Percentiles rank a stretch among this genome's conserved stretches.
phyloP scores from a whole-genome alignment of 2,329 filamentous ascomycete genomes.

The Ambrosiella cleistominuta region DNA sequence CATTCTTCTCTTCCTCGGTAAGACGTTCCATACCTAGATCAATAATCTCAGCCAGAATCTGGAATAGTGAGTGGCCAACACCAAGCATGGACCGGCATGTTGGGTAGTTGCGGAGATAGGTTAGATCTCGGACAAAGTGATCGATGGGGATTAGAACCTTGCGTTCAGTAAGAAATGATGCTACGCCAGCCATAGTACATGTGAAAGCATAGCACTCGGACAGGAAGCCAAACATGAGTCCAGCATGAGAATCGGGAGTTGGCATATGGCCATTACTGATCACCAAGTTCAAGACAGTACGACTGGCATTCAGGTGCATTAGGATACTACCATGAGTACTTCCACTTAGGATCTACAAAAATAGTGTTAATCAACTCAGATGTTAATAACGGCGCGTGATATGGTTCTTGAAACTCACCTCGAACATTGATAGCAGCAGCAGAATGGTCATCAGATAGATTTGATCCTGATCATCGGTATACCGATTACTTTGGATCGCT shows the following conservation, averaged over 20 bases:
- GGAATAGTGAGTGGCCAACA: slow-evolving; percentile 8
- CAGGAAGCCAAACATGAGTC: slow-evolving; percentile 11
- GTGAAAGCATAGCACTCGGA: slow-evolving; percentile 10
- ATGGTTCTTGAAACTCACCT: slow-evolving; percentile 6
- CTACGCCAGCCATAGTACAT: slow-evolving; percentile 2
- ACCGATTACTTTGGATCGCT: slow-evolving; percentile 3
- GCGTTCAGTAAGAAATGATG: slow-evolving; percentile 3
- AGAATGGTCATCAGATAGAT: slow-evolving; percentile 9
- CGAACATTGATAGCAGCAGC: slow-evolving; percentile 10
- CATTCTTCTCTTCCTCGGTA: slow-evolving; percentile 4
- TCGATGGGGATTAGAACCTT: slow-evolving; percentile 6
- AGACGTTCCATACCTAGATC: slow-evolving; percentile 5
- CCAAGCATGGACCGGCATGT: slow-evolving; percentile 7
- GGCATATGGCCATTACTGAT: neutral
- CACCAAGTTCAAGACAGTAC: slow-evolving; percentile 2
- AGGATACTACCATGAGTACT: slow-evolving; percentile 7
- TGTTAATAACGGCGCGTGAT: neutral
- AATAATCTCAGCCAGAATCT: slow-evolving; percentile 10
- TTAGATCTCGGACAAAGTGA: slow-evolving; percentile 9
- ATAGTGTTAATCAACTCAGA: neutral
- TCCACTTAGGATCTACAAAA: slow-evolving; percentile 7
- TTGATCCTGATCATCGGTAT: slow-evolving; percentile 2
- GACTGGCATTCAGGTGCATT: slow-evolving; percentile 10
- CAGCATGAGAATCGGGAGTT: neutral
- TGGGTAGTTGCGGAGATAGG: slow-evolving; percentile 2